Percentiles rank a stretch among this genome's conserved stretches.
Evolutionary conservation across 306 rosid species (phyloP).

Genomic region (Vachellia collinsii): DNA sequence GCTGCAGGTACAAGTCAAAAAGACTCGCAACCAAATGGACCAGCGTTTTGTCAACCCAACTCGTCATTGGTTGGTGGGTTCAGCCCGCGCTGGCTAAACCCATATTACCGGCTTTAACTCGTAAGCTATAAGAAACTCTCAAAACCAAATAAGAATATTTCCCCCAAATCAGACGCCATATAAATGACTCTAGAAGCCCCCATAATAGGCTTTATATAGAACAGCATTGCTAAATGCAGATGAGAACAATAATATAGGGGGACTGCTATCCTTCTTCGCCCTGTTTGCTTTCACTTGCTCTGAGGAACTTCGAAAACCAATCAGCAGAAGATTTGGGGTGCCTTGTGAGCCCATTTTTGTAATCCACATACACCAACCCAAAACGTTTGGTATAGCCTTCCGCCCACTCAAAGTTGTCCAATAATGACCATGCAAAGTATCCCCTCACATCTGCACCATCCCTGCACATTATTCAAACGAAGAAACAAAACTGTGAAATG

Average conservation of each 20-base stretch:
- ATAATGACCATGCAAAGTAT: constrained; percentile 90
- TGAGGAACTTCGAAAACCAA: constrained; percentile 83
- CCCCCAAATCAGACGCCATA: neutral
- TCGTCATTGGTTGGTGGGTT: no score
- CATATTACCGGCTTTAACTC: no score
- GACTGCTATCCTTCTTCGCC: constrained; percentile 52
- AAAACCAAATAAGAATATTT: constrained; percentile 82
- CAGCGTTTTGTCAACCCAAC: no score
- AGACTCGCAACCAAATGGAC: no score
- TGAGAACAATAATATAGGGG: no score
- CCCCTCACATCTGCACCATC: constrained; percentile 92
- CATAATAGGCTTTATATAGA: neutral
- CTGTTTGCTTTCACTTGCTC: constrained; percentile 52
- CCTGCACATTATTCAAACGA: constrained; percentile 50
- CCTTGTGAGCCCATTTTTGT: constrained; percentile 73
- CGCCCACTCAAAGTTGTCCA: constrained; percentile 97
- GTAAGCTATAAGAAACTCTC: constrained; percentile 58
- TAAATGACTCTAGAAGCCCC: neutral
- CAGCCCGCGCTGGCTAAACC: no score
- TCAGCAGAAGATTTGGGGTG: constrained; percentile 94
- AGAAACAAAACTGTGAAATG: constrained; percentile 20
- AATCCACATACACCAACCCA: constrained; percentile 84
- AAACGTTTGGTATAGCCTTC: constrained; percentile 93
- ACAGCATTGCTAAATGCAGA: no score
- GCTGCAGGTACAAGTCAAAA: no score